Evolutionary conservation across 2,329 filamentous ascomycete genomes (phyloP).

Genomic region (Sodiomyces alkalinus): DNA sequence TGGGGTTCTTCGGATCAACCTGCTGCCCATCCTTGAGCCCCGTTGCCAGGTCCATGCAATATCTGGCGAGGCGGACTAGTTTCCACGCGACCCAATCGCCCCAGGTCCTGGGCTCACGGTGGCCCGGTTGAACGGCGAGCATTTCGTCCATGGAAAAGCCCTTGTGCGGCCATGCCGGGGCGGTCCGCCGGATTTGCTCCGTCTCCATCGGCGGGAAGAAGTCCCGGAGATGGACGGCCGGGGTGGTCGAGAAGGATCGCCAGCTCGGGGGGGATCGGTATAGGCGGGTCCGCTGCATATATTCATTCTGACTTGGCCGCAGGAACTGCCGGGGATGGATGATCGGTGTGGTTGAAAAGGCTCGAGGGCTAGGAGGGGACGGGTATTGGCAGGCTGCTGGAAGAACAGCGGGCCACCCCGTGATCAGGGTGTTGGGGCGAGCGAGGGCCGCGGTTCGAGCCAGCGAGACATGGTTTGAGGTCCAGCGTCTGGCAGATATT

Average conservation of each 20-base stretch:
- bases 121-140: conserved; percentile 55
- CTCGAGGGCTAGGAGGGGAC: conserved; percentile 10
- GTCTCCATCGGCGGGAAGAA: conserved; percentile 50
- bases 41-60: conserved; percentile 67
- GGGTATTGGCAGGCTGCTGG: conserved; percentile 4
- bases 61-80: conserved; percentile 61
- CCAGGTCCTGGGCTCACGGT: conserved; percentile 55
- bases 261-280: conserved; percentile 13
- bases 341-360: conserved; percentile 12
- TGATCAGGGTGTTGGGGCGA: no score
- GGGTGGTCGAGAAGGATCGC: conserved; percentile 34
- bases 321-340: no score
- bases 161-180: conserved; percentile 54
- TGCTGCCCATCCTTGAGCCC: conserved; percentile 60
- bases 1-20: conserved; percentile 40
- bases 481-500: no score
- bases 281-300: no score
- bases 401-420: no score
- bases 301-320: no score
- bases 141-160: conserved; percentile 71
- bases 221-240: conserved; percentile 29
- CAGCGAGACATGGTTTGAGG: no score
- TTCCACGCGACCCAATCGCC: conserved; percentile 69
- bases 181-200: conserved; percentile 44
- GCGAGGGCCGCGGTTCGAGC: no score